Evolutionary conservation across 495 filamentous ascomycete genomes (phyloP).

Genomic region (Bombardia bombarda): DNA sequence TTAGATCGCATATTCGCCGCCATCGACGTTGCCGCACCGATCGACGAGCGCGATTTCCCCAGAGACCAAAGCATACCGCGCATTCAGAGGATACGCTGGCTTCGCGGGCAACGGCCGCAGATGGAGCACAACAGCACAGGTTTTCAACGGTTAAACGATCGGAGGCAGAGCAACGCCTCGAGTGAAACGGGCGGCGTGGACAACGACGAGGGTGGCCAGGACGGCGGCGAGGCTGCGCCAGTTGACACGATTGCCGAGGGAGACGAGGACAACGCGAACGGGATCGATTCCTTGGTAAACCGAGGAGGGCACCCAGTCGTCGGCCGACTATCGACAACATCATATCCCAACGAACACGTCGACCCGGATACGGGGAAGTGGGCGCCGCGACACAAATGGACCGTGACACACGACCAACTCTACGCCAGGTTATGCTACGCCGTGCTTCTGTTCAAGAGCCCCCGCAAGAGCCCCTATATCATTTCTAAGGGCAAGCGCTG

Average conservation of each 20-base stretch:
- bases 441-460: constrained; percentile 34
- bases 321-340: constrained; percentile 22
- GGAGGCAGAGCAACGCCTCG: constrained; percentile 4
- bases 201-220: constrained; percentile 2
- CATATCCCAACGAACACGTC: constrained; percentile 26
- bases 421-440: constrained; percentile 49
- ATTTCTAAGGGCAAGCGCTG: constrained; percentile 38
- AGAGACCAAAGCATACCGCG: constrained; percentile 44
- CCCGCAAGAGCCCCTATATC: constrained; percentile 38
- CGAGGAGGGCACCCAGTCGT: constrained; percentile 15
- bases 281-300: constrained; percentile 5
- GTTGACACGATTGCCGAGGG: constrained; percentile 1
- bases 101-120: constrained; percentile 20
- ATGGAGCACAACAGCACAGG: constrained; percentile 18
- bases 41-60: constrained; percentile 52
- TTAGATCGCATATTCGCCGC: constrained; percentile 57
- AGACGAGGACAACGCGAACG: constrained; percentile 8
- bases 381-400: constrained; percentile 37
- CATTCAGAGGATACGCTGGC: constrained; percentile 32
- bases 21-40: constrained; percentile 54
- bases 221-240: neutral
- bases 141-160: constrained; percentile 15
- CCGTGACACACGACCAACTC: constrained; percentile 40
- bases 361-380: constrained; percentile 40
- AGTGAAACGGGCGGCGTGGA: neutral